phyloP scores from a whole-genome alignment of 768 basidiomycete genomes.

The Lentinula aciculospora region DNA sequence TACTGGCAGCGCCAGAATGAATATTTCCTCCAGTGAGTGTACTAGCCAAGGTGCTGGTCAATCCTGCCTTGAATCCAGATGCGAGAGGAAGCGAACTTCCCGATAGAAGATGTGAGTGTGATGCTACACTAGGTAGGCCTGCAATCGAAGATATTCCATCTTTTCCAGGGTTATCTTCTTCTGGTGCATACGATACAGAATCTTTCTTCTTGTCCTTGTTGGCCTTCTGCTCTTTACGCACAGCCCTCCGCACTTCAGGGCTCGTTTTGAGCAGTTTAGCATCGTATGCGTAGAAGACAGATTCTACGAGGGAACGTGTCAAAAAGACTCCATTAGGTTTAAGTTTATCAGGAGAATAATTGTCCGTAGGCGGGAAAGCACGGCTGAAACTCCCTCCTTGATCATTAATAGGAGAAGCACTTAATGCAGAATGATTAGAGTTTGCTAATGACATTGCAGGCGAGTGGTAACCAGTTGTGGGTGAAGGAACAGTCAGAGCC shows the following conservation, averaged over 20 bases:
- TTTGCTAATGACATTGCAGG: slow-evolving; percentile 5
- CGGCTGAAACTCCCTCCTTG: background rate
- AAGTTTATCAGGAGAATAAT: slow-evolving; percentile 13
- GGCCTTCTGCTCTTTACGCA: slow-evolving; percentile 3
- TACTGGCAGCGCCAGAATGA: slow-evolving; percentile 28
- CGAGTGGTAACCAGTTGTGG: background rate
- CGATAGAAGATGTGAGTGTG: background rate
- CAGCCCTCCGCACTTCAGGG: slow-evolving; percentile 3
- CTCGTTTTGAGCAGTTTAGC: slow-evolving; percentile 19
- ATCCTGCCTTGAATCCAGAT: background rate
- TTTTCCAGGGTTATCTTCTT: background rate
- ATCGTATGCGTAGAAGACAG: slow-evolving; percentile 44
- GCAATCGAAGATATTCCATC: slow-evolving; percentile 2
- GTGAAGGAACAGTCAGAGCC: slow-evolving; percentile 2
- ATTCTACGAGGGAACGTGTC: slow-evolving; percentile 39
- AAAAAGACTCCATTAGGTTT: slow-evolving; percentile 21
- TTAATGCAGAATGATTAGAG: background rate
- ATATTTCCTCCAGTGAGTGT: slow-evolving; percentile 17
- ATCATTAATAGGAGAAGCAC: background rate
- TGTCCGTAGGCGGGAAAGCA: slow-evolving; percentile 11
- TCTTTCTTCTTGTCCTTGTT: background rate
- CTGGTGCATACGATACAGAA: background rate
- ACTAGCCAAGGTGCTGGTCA: background rate
- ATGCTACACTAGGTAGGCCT: background rate
- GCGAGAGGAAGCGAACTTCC: slow-evolving; percentile 3